Evolutionary conservation across 2,329 filamentous ascomycete genomes (phyloP).

Genomic region (Ambrosiella xylebori): DNA sequence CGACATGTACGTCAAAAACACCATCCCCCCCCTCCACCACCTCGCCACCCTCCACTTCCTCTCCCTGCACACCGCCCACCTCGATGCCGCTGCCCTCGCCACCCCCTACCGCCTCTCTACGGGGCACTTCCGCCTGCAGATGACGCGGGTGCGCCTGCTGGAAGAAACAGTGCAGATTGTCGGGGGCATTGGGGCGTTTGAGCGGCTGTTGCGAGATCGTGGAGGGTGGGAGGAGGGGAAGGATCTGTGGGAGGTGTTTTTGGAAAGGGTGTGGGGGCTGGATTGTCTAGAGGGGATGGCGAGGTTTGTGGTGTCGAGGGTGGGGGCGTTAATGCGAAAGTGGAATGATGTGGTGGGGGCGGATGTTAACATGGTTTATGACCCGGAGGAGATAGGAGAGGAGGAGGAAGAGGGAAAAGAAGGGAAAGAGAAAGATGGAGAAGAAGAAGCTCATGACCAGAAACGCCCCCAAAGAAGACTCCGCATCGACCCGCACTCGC

Average conservation of each 20-base stretch:
- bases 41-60: constrained; percentile 66
- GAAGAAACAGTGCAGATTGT: constrained; percentile 35
- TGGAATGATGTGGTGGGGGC: background rate
- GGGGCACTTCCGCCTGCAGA: constrained; percentile 12
- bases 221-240: constrained; percentile 47
- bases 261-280: constrained; percentile 67
- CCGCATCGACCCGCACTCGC: constrained; percentile 53
- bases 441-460: constrained; percentile 26
- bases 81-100: constrained; percentile 13
- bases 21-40: constrained; percentile 50
- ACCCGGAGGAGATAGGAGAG: constrained; percentile 38
- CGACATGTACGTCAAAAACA: constrained; percentile 60
- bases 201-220: constrained; percentile 35
- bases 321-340: constrained; percentile 1
- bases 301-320: constrained; percentile 43
- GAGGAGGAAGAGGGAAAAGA: constrained; percentile 40
- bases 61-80: constrained; percentile 48
- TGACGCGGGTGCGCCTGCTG: constrained; percentile 26
- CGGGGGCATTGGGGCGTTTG: constrained; percentile 39
- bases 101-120: constrained; percentile 16
- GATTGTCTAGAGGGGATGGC: constrained; percentile 70
- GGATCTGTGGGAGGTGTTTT: constrained; percentile 73
- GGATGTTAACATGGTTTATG: background rate
- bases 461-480: constrained; percentile 28
- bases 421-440: constrained; percentile 34